Evolutionary conservation across 257 asterid species (phyloP).

Genomic region (Cinchona pubescens): DNA sequence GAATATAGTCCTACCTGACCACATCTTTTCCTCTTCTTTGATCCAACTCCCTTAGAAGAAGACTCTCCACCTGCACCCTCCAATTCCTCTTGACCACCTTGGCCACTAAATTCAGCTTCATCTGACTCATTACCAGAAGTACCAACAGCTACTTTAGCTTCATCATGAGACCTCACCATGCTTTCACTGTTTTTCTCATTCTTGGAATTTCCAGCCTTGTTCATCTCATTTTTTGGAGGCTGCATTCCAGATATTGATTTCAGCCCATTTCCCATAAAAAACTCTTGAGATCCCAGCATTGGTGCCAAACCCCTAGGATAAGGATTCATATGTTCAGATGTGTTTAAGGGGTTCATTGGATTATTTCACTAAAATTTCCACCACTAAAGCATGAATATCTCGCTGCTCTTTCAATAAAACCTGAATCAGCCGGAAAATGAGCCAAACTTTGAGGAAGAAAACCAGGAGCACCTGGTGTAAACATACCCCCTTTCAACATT

Average conservation of each 20-base stretch:
- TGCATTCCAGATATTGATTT: constrained; percentile 25
- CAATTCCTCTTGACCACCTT: constrained; percentile 52
- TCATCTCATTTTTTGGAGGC: constrained; percentile 32
- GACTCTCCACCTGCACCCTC: constrained; percentile 41
- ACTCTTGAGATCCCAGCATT: constrained; percentile 47
- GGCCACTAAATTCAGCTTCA: constrained; percentile 68
- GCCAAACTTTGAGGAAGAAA: constrained; percentile 59
- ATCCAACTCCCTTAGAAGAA: constrained; percentile 42
- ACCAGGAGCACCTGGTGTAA: constrained; percentile 49
- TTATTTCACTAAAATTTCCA: constrained; percentile 61
- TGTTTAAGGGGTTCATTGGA: constrained; percentile 45
- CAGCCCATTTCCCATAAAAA: constrained; percentile 29
- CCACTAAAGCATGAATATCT: constrained; percentile 83
- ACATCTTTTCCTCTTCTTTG: constrained; percentile 76
- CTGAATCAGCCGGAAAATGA: constrained; percentile 80
- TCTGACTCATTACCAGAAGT: constrained; percentile 54
- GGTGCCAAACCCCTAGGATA: constrained; percentile 37
- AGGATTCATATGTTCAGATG: constrained; percentile 37
- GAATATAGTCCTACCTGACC: constrained; percentile 46
- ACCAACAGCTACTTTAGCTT: constrained; percentile 41
- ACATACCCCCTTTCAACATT: constrained; percentile 54
- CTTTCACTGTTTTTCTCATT: constrained; percentile 46
- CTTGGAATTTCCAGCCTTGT: constrained; percentile 36
- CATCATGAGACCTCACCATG: constrained; percentile 37
- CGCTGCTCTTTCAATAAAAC: constrained; percentile 83